Conservation (phyloP, 164 flowering plant genomes). For the Vitis vinifera region ASM3070453v1 NC_081815.1:9228501-9229000, state of each 20-base stretch:
- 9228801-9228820: constrained; percentile 32
- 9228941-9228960: not conserved
- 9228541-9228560: no score
- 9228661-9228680: constrained; percentile 79
- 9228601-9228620: constrained; percentile 27
- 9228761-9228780: not conserved
- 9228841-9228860: constrained; percentile 85
- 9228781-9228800: not conserved
- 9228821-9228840: constrained; percentile 94
- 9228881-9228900: constrained; percentile 78
- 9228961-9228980: not conserved
- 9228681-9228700: constrained; percentile 76
- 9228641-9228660: constrained; percentile 99
- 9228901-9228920: not conserved
- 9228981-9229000: constrained; percentile 56
- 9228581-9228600: constrained; percentile 39
- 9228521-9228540: no score
- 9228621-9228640: constrained; percentile 75
- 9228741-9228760: not conserved
- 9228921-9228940: not conserved
- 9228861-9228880: constrained; percentile 61
- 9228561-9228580: constrained; percentile 56
- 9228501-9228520: no score
- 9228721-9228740: not conserved
- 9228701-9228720: constrained; percentile 4